Conservation (phyloP, 495 filamentous ascomycete genomes). For the Penicillium parvum region DNA sequence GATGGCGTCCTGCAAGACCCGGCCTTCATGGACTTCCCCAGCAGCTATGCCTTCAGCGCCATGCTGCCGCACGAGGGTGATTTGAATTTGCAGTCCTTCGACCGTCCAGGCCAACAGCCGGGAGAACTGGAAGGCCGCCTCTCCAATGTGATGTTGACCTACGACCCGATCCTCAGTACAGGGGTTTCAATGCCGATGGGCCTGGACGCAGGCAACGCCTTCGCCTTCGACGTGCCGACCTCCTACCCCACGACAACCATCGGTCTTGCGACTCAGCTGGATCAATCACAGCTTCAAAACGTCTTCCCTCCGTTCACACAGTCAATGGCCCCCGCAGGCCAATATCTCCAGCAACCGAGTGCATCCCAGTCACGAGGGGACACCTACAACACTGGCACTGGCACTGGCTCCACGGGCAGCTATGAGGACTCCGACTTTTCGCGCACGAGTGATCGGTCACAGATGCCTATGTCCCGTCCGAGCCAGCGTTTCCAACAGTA, state of each 20-base stretch:
- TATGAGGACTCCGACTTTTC: conserved; percentile 27
- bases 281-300: conserved; percentile 18
- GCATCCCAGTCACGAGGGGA: conserved; percentile 5
- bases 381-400: conserved; percentile 9
- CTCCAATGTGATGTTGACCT: conserved; percentile 28
- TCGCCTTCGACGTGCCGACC: conserved; percentile 25
- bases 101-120: conserved; percentile 6
- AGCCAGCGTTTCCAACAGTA: conserved; percentile 13
- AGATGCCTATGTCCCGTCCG: neutral
- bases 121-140: conserved; percentile 22
- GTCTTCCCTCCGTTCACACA: conserved; percentile 10
- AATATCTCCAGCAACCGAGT: conserved; percentile 7
- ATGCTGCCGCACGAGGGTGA: conserved; percentile 25
- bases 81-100: conserved; percentile 14
- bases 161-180: conserved; percentile 21
- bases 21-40: conserved; percentile 15
- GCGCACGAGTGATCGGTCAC: conserved; percentile 15
- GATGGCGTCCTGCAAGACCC: conserved; percentile 12
- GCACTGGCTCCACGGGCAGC: conserved; percentile 12
- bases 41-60: conserved; percentile 14
- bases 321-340: conserved; percentile 1
- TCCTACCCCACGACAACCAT: conserved; percentile 21
- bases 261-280: conserved; percentile 16
- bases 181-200: conserved; percentile 23
- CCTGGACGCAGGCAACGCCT: conserved; percentile 19